Percentiles rank a stretch among this genome's conserved stretches.
These are phyloP conservation scores for Curvularia spicifera DNA, from an alignment of 2,329 filamentous ascomycete species.

Conservation along the genomic window DNA sequence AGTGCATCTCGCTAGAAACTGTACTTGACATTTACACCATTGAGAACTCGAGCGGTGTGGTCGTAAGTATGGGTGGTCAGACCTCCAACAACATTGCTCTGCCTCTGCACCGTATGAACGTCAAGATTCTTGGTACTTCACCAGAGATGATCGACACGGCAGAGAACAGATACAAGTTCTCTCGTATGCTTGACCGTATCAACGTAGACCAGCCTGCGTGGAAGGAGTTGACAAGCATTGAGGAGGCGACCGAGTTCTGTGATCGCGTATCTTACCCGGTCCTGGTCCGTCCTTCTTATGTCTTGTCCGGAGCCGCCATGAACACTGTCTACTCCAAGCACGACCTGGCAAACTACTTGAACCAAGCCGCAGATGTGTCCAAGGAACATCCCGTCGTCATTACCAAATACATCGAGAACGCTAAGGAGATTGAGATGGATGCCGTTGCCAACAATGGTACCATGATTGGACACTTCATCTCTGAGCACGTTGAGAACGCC, in stretches of 20 bases:
- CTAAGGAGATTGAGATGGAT: constrained; percentile 99
- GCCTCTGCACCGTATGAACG: constrained; percentile 83
- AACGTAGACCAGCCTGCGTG: constrained; percentile 95
- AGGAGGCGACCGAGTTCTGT: constrained; percentile 88
- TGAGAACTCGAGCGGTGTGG: constrained; percentile 81
- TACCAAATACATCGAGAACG: constrained; percentile 99
- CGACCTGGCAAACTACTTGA: constrained; percentile 85
- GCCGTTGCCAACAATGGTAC: constrained; percentile 89
- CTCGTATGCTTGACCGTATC: constrained; percentile 94
- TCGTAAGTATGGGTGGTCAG: constrained; percentile 96
- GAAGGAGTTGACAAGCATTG: constrained; percentile 96
- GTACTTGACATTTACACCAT: constrained; percentile 92
- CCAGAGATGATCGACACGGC: constrained; percentile 99
- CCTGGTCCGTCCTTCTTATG: constrained; percentile 93
- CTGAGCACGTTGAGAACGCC: constrained; percentile 97
- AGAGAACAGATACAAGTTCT: constrained; percentile 98
- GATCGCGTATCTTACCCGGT: constrained; percentile 90
- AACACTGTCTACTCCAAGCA: constrained; percentile 98
- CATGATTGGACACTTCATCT: constrained; percentile 95
- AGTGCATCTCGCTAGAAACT: constrained; percentile 90
- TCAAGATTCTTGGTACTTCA: constrained; percentile 92
- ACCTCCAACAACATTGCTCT: constrained; percentile 98
- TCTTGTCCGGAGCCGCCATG: constrained; percentile 96
- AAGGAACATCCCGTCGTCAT: constrained; percentile 97
- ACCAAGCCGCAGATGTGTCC: constrained; percentile 91